These are phyloP conservation scores for Plectranthus barbatus DNA, from an alignment of 257 asterid species.

Conservation along the genomic window DNA sequence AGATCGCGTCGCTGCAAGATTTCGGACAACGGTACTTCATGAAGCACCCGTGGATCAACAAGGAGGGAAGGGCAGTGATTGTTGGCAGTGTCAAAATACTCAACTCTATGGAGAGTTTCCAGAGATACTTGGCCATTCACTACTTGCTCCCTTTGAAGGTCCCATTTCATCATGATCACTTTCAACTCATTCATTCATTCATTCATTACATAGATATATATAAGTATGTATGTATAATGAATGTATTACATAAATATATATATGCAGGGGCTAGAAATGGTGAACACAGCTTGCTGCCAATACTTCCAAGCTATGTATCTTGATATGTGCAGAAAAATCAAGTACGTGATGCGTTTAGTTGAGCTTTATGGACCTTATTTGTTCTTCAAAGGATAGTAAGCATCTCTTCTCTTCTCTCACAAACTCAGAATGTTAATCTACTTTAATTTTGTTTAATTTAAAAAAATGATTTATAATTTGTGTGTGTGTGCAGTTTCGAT, in stretches of 20 bases:
- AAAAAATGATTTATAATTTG: background rate
- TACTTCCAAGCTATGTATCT: constrained; percentile 40
- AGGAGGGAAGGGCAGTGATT: constrained; percentile 55
- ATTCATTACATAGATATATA: too few species aligned
- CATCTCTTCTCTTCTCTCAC: background rate
- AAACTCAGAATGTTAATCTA: too few species aligned
- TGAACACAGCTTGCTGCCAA: constrained; percentile 63
- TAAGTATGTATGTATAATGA: too few species aligned
- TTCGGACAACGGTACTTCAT: constrained; percentile 40
- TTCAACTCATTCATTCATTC: too few species aligned
- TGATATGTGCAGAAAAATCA: constrained; percentile 46
- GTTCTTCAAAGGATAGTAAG: constrained; percentile 87
- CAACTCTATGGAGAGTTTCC: constrained; percentile 56
- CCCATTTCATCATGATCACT: background rate
- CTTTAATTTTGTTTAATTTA: too few species aligned
- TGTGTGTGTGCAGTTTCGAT: constrained; percentile 43
- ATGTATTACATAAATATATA: too few species aligned
- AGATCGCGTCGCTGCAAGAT: constrained; percentile 31
- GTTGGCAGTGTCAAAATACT: constrained; percentile 57
- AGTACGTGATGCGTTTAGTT: constrained; percentile 47
- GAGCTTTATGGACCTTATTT: constrained; percentile 75
- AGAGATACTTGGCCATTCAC: constrained; percentile 45
- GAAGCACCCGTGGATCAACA: constrained; percentile 68
- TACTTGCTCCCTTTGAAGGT: constrained; percentile 87
- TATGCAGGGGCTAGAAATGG: constrained; percentile 49